Base-by-base conservation (phyloP, 2,329 filamentous ascomycete genomes). In the Scedosporium minutisporum region DNA sequence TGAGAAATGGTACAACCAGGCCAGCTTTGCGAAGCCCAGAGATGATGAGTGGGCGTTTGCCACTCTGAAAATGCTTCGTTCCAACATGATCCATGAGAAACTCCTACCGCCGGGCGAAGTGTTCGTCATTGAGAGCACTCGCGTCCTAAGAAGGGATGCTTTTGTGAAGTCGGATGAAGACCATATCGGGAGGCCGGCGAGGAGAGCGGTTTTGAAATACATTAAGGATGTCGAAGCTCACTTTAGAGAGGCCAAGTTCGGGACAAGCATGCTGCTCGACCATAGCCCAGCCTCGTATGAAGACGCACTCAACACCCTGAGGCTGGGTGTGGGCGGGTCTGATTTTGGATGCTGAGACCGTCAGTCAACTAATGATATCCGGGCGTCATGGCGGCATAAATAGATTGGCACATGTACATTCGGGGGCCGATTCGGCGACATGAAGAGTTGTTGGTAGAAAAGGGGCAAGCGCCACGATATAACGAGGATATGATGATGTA, bases 211-310 rank as follows among this genome's bases (percentile, higher is more conserved):
- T 64, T 74, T 92, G 59, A 87, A 84, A 69, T 89, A 90, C 65
- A 80, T 93, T 12, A 77, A 83, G 63, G 85, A 92, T 71, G 88
- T 91, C 33, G 88, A 91, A 69, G 79, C 79, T 23, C 77, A 84
- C 61, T 92, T 92, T 71, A 79, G 83, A 29, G 89, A 92, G 74
- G 76, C 91, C 51, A 78, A 82, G 53, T 91, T 93, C 70, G 87
- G 86, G 4, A 83, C 85, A 25, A 86, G 87, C 57, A 90, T 91
- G 87, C 76, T 93, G 73, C 80, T 84, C 64, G 89, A 93, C 71
- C 89, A 93, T 70, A 90, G 84, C 66, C 89, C 89, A 3, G 87
- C 84, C 27, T 80, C 85, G 66, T 93, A 93, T 70, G 89, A 92
- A 72, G 82, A 84, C 64, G 86, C 84, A 63, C 73, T 93, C 67